phyloP scores from a whole-genome alignment of 139 green algal genomes.

The Volvox reticuliferus region DNA sequence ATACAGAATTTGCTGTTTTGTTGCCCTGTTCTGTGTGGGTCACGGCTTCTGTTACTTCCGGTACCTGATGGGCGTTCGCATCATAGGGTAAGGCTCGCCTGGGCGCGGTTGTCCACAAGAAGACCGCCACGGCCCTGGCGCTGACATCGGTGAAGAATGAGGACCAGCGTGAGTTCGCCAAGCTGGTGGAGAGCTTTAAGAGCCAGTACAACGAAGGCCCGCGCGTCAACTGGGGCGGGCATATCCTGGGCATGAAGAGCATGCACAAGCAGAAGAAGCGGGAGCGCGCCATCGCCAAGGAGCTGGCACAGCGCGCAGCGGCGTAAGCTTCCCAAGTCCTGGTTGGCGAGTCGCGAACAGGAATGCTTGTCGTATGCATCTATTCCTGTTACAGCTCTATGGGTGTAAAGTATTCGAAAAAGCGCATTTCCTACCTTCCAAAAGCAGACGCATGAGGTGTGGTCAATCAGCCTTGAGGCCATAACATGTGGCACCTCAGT shows the following conservation, averaged over 20 bases:
- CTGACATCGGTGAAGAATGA: conserved; percentile 97
- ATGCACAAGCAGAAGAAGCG: conserved; percentile 90
- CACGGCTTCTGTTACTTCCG: too few species aligned
- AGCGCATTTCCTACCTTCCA: background rate
- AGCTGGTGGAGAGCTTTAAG: conserved; percentile 97
- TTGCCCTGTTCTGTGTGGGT: too few species aligned
- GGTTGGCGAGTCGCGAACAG: too few species aligned
- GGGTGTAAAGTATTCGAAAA: background rate
- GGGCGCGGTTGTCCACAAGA: conserved; percentile 97
- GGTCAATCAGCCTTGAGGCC: too few species aligned
- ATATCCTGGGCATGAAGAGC: conserved; percentile 98
- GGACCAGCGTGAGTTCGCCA: conserved; percentile 98
- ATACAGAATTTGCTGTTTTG: too few species aligned
- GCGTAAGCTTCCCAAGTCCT: conserved; percentile 47
- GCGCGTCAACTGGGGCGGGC: conserved; percentile 93
- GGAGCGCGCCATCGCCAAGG: conserved; percentile 88
- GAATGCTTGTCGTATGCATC: too few species aligned
- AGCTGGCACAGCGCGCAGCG: conserved; percentile 83
- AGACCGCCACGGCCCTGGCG: conserved; percentile 94
- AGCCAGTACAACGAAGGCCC: conserved; percentile 91
- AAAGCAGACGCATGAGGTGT: too few species aligned
- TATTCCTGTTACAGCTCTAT: background rate
- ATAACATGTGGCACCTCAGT: too few species aligned
- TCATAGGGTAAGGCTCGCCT: conserved; percentile 91
- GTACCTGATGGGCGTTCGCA: too few species aligned